Evolutionary conservation across 1,284 basidiomycete species (phyloP).

Genomic region (Inonotus hispidus): DNA sequence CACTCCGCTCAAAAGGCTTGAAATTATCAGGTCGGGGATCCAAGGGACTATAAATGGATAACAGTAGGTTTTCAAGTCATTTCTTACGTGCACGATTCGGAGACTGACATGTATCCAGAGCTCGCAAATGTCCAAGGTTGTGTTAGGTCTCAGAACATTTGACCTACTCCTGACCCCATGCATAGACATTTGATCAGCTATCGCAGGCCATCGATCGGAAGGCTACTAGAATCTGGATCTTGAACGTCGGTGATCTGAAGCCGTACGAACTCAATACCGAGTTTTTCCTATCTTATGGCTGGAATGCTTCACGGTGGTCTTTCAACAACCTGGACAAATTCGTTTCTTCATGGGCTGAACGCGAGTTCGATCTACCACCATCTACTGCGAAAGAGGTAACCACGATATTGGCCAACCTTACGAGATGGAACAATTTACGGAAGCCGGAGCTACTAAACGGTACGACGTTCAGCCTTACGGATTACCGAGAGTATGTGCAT

Average conservation of each 20-base stretch:
- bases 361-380: constrained; percentile 52
- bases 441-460: constrained; percentile 65
- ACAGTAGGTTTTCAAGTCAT: constrained; percentile 31
- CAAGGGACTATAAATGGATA: constrained; percentile 59
- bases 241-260: constrained; percentile 69
- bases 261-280: constrained; percentile 67
- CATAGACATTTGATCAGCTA: constrained; percentile 56
- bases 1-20: not conserved
- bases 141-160: not conserved
- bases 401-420: constrained; percentile 52
- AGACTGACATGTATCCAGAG: constrained; percentile 26
- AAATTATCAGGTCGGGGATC: constrained; percentile 41
- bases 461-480: constrained; percentile 56
- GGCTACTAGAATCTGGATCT: constrained; percentile 53
- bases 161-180: not conserved
- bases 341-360: constrained; percentile 52
- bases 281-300: constrained; percentile 62
- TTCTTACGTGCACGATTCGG: constrained; percentile 12
- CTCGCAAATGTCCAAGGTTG: constrained; percentile 42
- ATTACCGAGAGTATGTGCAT: constrained; percentile 58
- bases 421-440: constrained; percentile 53
- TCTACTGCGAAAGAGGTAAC: constrained; percentile 39
- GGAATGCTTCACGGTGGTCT: constrained; percentile 50
- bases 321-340: constrained; percentile 48
- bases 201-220: constrained; percentile 52